Percentiles rank a stretch among this genome's conserved stretches.
Conservation (phyloP, 176 grass and related monocot genomes). For the Lolium rigidum region DNA sequence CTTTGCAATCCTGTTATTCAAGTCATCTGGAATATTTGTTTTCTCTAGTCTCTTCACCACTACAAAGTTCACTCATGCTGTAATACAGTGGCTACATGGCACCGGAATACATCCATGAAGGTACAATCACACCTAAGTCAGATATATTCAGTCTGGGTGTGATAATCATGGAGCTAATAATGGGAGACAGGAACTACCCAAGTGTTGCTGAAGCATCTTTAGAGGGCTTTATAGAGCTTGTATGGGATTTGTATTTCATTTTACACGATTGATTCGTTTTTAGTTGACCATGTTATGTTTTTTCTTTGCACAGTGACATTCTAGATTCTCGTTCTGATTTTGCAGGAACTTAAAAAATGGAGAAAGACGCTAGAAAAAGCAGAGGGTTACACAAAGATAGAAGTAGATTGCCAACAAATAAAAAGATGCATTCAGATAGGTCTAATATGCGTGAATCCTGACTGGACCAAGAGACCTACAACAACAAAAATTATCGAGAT, state of each 20-base stretch:
- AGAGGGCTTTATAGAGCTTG: neutral
- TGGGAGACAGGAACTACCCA: neutral
- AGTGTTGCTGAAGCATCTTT: neutral
- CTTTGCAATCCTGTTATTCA: no score
- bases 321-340: neutral
- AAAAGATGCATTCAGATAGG: slow-evolving; percentile 19
- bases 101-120: neutral
- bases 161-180: slow-evolving; percentile 65
- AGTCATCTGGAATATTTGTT: neutral
- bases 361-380: slow-evolving; percentile 12
- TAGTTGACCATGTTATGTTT: neutral
- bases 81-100: slow-evolving; percentile 41
- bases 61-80: neutral
- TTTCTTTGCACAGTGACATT: neutral
- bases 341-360: slow-evolving; percentile 2
- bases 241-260: neutral
- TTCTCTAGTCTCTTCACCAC: neutral
- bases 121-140: slow-evolving; percentile 18
- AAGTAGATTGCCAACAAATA: slow-evolving; percentile 8
- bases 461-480: neutral
- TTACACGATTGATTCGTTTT: neutral
- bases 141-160: slow-evolving; percentile 62
- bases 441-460: slow-evolving; percentile 10
- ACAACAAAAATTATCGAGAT: slow-evolving; percentile 15
- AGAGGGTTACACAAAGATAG: neutral